Evolutionary conservation across 129 eudicot genomes (phyloP).

Genomic region (Arctium minus): DNA sequence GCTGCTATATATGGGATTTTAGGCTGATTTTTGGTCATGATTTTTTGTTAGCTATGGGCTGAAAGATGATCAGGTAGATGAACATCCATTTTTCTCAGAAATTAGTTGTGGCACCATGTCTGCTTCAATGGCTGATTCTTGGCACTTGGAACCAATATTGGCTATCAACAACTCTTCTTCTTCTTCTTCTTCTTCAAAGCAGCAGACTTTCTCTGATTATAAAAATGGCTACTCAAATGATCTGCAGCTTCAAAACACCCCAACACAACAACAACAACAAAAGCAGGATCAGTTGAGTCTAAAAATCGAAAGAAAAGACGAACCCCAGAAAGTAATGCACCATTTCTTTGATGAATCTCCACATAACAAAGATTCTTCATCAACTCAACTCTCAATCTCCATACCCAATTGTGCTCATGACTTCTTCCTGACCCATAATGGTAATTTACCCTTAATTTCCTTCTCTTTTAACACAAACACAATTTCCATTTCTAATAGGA

Average conservation of each 20-base stretch:
- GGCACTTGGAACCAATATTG: constrained; percentile 50
- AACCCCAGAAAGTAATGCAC: constrained; percentile 79
- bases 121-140: constrained; percentile 36
- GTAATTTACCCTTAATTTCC: constrained; percentile 26
- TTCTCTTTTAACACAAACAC: neutral
- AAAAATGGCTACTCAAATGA: constrained; percentile 39
- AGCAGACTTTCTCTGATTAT: constrained; percentile 23
- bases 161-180: constrained; percentile 34
- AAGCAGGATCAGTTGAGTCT: constrained; percentile 10
- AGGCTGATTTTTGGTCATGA: neutral
- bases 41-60: constrained; percentile 31
- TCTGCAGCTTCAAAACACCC: constrained; percentile 21
- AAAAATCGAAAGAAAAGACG: constrained; percentile 34
- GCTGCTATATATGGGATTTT: neutral
- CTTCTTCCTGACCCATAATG: constrained; percentile 64
- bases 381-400: constrained; percentile 83
- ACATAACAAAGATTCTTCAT: constrained; percentile 40
- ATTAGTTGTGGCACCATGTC: constrained; percentile 31
- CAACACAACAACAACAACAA: constrained; percentile 14
- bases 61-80: constrained; percentile 53
- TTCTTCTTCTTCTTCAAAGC: constrained; percentile 32
- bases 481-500: neutral
- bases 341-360: constrained; percentile 94
- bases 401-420: constrained; percentile 59
- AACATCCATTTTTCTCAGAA: constrained; percentile 52